These are phyloP conservation scores for Colletotrichum neosansevieriae DNA, from an alignment of 2,329 filamentous ascomycete species.

Conservation along the genomic window DNA sequence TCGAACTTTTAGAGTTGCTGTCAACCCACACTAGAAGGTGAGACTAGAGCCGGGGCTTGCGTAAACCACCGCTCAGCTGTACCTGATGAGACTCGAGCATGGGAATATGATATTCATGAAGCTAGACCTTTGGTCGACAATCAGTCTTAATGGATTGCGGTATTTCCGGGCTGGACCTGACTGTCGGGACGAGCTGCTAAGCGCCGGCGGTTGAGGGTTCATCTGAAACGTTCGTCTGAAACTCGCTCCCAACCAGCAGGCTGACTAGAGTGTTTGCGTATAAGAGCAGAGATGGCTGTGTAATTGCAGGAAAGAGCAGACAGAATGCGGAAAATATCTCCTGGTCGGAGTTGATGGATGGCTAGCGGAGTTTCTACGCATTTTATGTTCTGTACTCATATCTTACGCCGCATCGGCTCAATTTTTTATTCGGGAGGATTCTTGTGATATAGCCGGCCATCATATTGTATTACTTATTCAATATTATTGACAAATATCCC, in stretches of 20 bases:
- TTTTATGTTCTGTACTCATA: too few species aligned
- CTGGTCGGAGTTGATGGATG: background rate
- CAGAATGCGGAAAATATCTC: background rate
- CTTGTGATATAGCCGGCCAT: too few species aligned
- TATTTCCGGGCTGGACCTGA: background rate
- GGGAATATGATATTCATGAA: background rate
- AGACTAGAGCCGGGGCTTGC: background rate
- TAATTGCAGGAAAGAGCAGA: background rate
- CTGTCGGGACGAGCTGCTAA: too few species aligned
- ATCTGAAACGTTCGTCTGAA: conserved; percentile 27
- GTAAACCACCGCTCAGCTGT: background rate
- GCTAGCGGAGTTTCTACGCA: too few species aligned
- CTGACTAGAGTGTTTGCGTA: background rate
- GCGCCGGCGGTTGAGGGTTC: conserved; percentile 1
- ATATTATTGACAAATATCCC: too few species aligned
- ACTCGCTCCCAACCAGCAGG: background rate
- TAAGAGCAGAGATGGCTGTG: conserved; percentile 1
- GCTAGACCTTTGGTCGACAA: background rate
- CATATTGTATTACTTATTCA: too few species aligned
- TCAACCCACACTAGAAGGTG: background rate
- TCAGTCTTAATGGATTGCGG: background rate
- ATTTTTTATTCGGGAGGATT: too few species aligned
- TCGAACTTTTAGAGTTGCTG: background rate
- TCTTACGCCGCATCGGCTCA: too few species aligned
- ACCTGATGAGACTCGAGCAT: background rate